Evolutionary conservation across 2,329 filamentous ascomycete species (phyloP), one percentile per base, ranked within the genome.

Genomic region (Aspergillus arachidicola): DNA sequence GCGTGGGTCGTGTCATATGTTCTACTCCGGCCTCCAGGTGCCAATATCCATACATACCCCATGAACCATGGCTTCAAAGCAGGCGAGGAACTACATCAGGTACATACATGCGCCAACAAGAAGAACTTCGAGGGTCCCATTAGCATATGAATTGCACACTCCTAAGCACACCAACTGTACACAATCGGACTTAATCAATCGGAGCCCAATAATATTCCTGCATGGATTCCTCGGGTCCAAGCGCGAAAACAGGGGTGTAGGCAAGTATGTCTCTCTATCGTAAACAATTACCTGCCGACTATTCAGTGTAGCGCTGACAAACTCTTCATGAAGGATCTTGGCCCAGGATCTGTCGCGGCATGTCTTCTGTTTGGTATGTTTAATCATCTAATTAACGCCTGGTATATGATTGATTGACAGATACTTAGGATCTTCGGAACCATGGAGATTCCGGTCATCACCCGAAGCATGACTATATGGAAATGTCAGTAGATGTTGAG

Each of bases 201-300:
- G n/a, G 6, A 12, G 10, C 56, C 81, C 93, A 1, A 91, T 97
- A 65, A 80, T 97, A 62, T 90, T 97, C 68, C 87, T 97, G 71
- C 94, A 97, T 76, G 94, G 94, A 2, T 84, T 97, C 14, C 97
- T 97, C 72, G 94, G 94, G 28, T 96, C 92, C 57, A 96, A 95
- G 58, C 68, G 92, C 82, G 97, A 97, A 78, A 96, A 97, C 76
- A 84, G 93, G 78, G 91, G 86, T 72, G 93, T 97, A 68, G 96
- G 93, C 90, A 96, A 93, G 93, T 96, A 83, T 79, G 89, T 60
- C 19, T 36, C 23, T 30, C 28, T 34, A 30, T 53, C 4, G 16
- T 7, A 3, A 43, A 43, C 12, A 14, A 2, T 26, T 7, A 14
- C 14, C 45, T 26, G 10, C 45, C 21, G 26, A 19, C 46, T 7